phyloP scores from a whole-genome alignment of 176 grass and related monocot genomes.

The Aegilops umbellulata region DNA sequence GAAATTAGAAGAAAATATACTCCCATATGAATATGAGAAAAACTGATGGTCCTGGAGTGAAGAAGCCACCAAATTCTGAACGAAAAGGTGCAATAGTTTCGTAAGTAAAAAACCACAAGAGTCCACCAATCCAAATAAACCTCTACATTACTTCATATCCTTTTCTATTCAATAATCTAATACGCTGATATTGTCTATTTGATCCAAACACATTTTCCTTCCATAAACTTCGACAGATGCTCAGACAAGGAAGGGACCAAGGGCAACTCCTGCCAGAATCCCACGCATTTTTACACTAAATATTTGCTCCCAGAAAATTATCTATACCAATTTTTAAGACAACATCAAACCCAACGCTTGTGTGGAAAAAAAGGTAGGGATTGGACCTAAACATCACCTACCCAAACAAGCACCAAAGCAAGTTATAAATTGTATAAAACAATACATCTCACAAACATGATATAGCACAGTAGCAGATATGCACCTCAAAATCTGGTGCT shows the following conservation, averaged over 20 bases:
- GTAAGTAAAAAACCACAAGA: neutral
- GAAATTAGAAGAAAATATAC: slow-evolving; percentile 20
- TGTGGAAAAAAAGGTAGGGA: neutral
- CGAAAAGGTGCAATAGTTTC: neutral
- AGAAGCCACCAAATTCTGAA: neutral
- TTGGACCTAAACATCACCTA: neutral
- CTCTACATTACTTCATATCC: neutral
- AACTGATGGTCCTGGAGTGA: neutral
- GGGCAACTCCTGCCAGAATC: neutral
- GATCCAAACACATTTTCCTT: neutral
- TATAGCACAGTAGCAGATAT: neutral
- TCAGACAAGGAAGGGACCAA: neutral
- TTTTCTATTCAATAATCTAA: neutral
- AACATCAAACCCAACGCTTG: neutral
- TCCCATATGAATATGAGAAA: neutral
- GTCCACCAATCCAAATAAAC: neutral
- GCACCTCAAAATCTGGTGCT: slow-evolving; percentile 74
- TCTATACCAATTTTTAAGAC: neutral
- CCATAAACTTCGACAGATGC: neutral
- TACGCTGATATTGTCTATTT: neutral
- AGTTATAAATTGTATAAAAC: neutral
- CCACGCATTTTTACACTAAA: neutral
- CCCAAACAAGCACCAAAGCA: neutral
- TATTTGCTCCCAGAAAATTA: neutral
- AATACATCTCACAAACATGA: neutral